phyloP scores from a whole-genome alignment of 768 basidiomycete species.

The Saitozyma sp. region DNA sequence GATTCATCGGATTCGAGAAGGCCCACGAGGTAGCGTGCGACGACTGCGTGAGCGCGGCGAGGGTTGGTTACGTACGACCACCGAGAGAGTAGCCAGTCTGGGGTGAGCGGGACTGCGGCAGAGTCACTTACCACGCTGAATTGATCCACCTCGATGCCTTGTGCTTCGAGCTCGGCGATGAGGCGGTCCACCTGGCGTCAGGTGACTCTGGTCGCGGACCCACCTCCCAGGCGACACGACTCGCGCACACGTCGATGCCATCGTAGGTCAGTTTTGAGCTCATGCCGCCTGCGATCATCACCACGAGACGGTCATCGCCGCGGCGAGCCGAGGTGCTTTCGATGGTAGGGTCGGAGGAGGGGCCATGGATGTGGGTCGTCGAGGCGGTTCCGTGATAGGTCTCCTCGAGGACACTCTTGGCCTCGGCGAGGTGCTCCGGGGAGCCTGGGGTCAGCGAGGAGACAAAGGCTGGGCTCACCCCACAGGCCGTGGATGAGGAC shows the following conservation, averaged over 20 bases:
- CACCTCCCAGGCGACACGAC: constrained; percentile 40
- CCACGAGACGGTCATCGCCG: constrained; percentile 19
- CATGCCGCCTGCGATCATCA: constrained; percentile 40
- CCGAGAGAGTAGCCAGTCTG: constrained; percentile 37
- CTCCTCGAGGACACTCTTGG: constrained; percentile 10
- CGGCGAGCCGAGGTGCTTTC: constrained; percentile 1
- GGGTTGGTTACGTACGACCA: constrained; percentile 13
- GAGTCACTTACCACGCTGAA: constrained; percentile 33
- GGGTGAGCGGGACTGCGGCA: background rate
- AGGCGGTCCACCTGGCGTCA: constrained; percentile 11
- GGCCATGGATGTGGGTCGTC: background rate
- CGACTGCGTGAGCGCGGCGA: constrained; percentile 19
- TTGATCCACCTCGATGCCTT: constrained; percentile 8
- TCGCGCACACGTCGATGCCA: constrained; percentile 41
- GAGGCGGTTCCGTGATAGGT: background rate
- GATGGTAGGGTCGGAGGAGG: constrained; percentile 3
- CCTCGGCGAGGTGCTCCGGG: constrained; percentile 16
- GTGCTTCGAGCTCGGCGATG: constrained; percentile 14
- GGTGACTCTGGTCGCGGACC: constrained; percentile 13
- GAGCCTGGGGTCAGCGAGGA: background rate
- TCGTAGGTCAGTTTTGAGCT: constrained; percentile 39
- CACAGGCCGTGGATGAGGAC: constrained; percentile 44
- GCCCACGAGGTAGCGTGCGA: constrained; percentile 39
- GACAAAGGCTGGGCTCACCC: constrained; percentile 13
- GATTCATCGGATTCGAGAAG: constrained; percentile 34